Evolutionary conservation across 2,329 filamentous ascomycete genomes (phyloP), one percentile per base, ranked within the genome.

Genomic region (Chrysosporium queenslandicum): DNA sequence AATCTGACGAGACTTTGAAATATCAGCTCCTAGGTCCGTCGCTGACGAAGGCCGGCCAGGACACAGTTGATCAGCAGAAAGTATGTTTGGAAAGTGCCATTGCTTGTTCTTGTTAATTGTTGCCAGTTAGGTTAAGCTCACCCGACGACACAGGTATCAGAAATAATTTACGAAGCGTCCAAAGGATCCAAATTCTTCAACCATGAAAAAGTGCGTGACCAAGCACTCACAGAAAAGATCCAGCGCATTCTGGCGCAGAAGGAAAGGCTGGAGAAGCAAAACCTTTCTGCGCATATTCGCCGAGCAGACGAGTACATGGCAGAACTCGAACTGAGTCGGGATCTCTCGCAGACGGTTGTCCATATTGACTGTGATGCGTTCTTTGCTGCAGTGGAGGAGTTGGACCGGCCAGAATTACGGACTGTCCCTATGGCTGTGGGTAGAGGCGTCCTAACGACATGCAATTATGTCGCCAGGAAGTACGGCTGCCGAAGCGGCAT

Each of bases 361-460:
- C 92, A 98, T 65, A 79, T 97, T 45, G 92, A 98, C 67, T 97
- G 92, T 68, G 92, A 98, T 72, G 92, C 92, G 14, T 98, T 98
- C 68, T 98, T 92, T 63, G 92, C 92, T 0, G 88, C 92, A 0
- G 92, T 97, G 0, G 92, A 97, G 66, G 87, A 83, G 59, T 77
- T 90, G 2, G 84, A 87, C 61, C 78, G 85, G 0, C 92, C 91
- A 0, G 90, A 95, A 64, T 76, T 98, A 42, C 86, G 85, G 55
- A 76, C 89, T 36, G 74, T 94, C 0, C 92, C 92, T 0, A 96
- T 98, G 71, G 89, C 91, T 0, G 92, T 98, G 0, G 92, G 92
- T 0, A 78, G 78, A 60, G 82, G 82, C 6, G 82, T 85, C 1
- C 66, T 85, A 40, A 84, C 81, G 3, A 85, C 82, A 0, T 85